A percentile compares a stretch with the other conserved stretches of the same genome.
These are phyloP conservation scores for Chrysosphaeria jannelii DNA, from an alignment of 2,329 filamentous ascomycete species.

Conservation along the genomic window DNA sequence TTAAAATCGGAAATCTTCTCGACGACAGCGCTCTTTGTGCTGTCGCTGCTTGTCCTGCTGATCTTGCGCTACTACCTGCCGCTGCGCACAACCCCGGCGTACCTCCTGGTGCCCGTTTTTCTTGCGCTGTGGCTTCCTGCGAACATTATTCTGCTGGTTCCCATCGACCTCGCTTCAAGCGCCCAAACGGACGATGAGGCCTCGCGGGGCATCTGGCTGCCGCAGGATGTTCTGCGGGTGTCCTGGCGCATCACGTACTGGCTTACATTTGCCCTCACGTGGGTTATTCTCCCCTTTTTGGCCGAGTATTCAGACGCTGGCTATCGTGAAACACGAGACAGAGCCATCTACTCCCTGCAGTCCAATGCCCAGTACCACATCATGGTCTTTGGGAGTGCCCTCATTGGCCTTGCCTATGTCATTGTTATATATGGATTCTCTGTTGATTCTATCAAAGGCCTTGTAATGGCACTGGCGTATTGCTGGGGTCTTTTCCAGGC, in stretches of 20 bases:
- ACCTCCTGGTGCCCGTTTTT: constrained; percentile 76
- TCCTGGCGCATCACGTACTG: constrained; percentile 92
- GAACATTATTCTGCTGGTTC: constrained; percentile 71
- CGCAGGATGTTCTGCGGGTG: constrained; percentile 46
- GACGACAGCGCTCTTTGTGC: constrained; percentile 35
- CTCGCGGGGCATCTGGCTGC: constrained; percentile 63
- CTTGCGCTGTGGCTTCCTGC: constrained; percentile 82
- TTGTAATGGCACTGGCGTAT: constrained; percentile 84
- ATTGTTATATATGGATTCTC: constrained; percentile 48
- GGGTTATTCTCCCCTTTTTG: constrained; percentile 77
- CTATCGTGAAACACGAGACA: constrained; percentile 58
- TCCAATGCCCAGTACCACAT: constrained; percentile 73
- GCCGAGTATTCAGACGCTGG: constrained; percentile 89
- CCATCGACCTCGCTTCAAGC: constrained; percentile 80
- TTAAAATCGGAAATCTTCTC: constrained; percentile 60
- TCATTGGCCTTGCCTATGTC: constrained; percentile 54
- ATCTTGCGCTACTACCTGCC: constrained; percentile 76
- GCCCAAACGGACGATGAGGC: constrained; percentile 40
- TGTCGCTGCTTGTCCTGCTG: constrained; percentile 50
- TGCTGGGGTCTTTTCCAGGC: constrained; percentile 76
- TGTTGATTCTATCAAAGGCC: constrained; percentile 42
- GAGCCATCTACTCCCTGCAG: constrained; percentile 58
- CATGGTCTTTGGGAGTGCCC: constrained; percentile 39
- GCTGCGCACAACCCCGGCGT: constrained; percentile 66
- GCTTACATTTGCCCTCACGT: constrained; percentile 84